Conservation (phyloP, 169 alveolate species). For the Plasmodium inui region DNA sequence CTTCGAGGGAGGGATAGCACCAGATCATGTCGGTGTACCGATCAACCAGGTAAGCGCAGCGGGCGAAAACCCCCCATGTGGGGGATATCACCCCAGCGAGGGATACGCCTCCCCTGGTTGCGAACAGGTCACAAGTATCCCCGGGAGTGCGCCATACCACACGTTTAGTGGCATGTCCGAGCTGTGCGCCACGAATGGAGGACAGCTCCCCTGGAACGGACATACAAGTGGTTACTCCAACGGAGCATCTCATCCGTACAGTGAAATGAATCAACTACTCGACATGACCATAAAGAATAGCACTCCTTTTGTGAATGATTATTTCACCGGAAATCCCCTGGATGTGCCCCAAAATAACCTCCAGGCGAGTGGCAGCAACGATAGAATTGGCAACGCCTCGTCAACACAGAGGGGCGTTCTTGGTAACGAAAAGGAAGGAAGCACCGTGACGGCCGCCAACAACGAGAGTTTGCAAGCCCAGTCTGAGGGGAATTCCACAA, state of each 20-base stretch:
- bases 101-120: background rate
- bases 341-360: background rate
- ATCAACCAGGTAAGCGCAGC: background rate
- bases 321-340: background rate
- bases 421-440: slow-evolving; percentile 14
- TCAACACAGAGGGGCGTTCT: background rate
- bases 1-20: background rate
- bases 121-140: background rate
- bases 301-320: background rate
- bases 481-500: background rate
- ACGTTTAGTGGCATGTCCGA: background rate
- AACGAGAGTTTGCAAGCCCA: background rate
- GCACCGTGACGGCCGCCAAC: background rate
- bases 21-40: background rate
- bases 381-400: background rate
- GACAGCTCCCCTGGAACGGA: background rate
- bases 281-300: slow-evolving; percentile 8
- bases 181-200: background rate
- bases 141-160: background rate
- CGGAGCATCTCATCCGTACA: background rate
- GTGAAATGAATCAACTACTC: background rate
- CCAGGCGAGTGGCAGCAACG: background rate
- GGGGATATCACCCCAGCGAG: background rate
- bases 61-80: background rate
- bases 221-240: slow-evolving; percentile 6